phyloP scores from a whole-genome alignment of 176 grass and related monocot genomes.

The Puccinellia tenuiflora region DNA sequence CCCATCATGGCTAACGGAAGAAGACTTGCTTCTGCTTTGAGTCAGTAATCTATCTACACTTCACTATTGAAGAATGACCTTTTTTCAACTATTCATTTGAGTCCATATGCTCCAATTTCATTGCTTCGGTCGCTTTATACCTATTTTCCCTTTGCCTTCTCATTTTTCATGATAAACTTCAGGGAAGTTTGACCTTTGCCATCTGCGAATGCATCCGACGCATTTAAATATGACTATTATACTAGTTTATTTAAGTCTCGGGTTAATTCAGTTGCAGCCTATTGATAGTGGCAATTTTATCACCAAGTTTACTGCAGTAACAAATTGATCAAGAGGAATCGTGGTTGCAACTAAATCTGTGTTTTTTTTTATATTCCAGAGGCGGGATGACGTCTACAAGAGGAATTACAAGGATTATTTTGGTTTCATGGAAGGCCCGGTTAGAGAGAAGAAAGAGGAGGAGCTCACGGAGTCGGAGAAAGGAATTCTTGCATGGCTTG shows the following conservation, averaged over 20 bases:
- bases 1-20: not conserved
- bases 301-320: not conserved
- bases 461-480: constrained; percentile 72
- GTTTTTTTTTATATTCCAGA: constrained; percentile 34
- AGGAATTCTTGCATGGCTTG: constrained; percentile 73
- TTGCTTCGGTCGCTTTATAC: not conserved
- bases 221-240: not conserved
- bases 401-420: constrained; percentile 93
- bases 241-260: not conserved
- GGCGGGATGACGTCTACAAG: constrained; percentile 69
- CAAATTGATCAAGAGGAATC: not conserved
- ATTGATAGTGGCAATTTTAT: not conserved
- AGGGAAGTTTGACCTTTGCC: not conserved
- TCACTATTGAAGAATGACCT: not conserved
- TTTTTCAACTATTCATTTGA: not conserved
- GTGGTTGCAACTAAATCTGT: not conserved
- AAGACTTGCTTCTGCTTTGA: not conserved
- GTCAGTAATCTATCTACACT: not conserved
- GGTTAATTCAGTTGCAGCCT: not conserved
- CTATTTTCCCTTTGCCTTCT: not conserved
- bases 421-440: constrained; percentile 60
- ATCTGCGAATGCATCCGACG: not conserved
- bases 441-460: constrained; percentile 57
- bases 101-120: not conserved
- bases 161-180: not conserved